These are phyloP conservation scores for Diplodia intermedia DNA, from an alignment of 2,329 filamentous ascomycete genomes.

Conservation along the genomic window DNA sequence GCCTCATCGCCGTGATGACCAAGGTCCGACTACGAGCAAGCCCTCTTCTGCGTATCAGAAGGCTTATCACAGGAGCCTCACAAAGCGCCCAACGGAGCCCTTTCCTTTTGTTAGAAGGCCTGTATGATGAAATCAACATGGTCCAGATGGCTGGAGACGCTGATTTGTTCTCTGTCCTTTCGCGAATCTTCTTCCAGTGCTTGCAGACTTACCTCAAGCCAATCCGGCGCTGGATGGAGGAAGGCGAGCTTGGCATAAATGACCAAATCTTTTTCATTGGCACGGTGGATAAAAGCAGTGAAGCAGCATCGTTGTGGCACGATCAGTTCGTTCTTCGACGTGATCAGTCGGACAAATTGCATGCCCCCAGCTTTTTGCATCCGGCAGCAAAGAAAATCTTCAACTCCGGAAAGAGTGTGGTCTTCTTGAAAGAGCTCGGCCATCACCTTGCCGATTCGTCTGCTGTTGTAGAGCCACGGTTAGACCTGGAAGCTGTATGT, in stretches of 20 bases:
- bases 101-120: slow-evolving; percentile 78
- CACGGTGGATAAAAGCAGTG: slow-evolving; percentile 62
- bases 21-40: slow-evolving; percentile 63
- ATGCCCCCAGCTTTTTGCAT: slow-evolving; percentile 77
- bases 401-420: slow-evolving; percentile 84
- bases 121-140: slow-evolving; percentile 73
- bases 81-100: slow-evolving; percentile 50
- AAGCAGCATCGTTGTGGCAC: slow-evolving; percentile 75
- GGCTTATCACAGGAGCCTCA: slow-evolving; percentile 57
- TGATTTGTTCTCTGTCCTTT: slow-evolving; percentile 67
- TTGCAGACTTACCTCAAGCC: slow-evolving; percentile 83
- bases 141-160: slow-evolving; percentile 74
- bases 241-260: slow-evolving; percentile 69
- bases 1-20: slow-evolving; percentile 67
- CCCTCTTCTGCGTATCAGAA: slow-evolving; percentile 66
- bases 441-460: slow-evolving; percentile 5
- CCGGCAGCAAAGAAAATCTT: slow-evolving; percentile 76
- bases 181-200: slow-evolving; percentile 77
- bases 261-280: slow-evolving; percentile 80
- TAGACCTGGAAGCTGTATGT: slow-evolving; percentile 67
- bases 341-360: slow-evolving; percentile 65
- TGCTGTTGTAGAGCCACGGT: slow-evolving; percentile 49
- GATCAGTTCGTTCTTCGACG: slow-evolving; percentile 72
- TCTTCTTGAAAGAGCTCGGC: slow-evolving; percentile 75
- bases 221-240: slow-evolving; percentile 83